Evolutionary conservation across 192 early-diverging fungal species (phyloP).

Genomic region (Lunasporangiospora selenospora): DNA sequence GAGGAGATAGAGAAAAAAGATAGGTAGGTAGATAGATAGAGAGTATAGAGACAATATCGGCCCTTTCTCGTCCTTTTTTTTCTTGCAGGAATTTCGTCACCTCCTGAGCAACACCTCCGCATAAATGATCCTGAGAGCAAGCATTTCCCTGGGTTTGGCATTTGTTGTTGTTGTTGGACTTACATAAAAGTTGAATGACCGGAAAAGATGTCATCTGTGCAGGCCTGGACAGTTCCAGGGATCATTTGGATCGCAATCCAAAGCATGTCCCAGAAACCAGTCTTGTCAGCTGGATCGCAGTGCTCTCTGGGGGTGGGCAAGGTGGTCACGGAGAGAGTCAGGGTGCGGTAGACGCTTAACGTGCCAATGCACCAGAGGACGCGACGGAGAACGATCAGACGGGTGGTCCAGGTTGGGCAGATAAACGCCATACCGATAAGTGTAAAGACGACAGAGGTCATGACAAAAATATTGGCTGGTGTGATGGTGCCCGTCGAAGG

Average conservation of each 20-base stretch:
- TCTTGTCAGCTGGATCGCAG: constrained; percentile 22
- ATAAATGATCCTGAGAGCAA: too few species aligned
- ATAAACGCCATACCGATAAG: constrained; percentile 31
- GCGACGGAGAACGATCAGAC: constrained; percentile 41
- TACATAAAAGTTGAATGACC: constrained; percentile 52
- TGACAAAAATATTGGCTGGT: constrained; percentile 44
- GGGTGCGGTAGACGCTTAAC: constrained; percentile 29
- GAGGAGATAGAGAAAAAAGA: too few species aligned
- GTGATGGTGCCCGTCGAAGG: constrained; percentile 24
- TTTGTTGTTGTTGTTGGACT: too few species aligned
- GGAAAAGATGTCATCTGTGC: constrained; percentile 53
- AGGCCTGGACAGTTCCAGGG: constrained; percentile 45
- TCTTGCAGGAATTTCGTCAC: too few species aligned
- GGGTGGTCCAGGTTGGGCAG: constrained; percentile 29
- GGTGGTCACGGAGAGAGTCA: constrained; percentile 47
- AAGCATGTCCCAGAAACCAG: constrained; percentile 32
- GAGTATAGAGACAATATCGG: too few species aligned
- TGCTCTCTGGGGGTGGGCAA: constrained; percentile 46
- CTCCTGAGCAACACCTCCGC: too few species aligned
- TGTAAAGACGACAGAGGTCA: constrained; percentile 47
- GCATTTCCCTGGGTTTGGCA: too few species aligned
- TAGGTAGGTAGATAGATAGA: too few species aligned
- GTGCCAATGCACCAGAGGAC: constrained; percentile 44
- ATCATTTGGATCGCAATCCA: constrained; percentile 43
- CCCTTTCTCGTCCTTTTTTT: too few species aligned